Conservation (phyloP, 2,329 filamentous ascomycete species). For the Penicillium polonicum region DNA sequence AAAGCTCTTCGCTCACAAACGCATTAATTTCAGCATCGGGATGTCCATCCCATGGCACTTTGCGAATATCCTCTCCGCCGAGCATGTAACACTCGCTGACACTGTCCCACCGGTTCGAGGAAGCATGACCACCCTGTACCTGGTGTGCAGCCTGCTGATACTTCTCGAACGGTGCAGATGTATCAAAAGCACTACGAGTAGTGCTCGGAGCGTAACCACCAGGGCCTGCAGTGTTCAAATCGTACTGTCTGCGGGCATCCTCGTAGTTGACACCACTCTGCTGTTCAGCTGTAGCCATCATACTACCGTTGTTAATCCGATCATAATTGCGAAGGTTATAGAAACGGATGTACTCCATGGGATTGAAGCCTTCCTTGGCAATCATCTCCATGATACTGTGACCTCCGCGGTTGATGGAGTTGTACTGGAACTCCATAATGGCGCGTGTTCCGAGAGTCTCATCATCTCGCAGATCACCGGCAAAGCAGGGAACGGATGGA, state of each 20-base stretch:
- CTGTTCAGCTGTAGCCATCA: conserved; percentile 40
- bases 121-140: conserved; percentile 47
- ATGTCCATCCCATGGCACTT: conserved; percentile 58
- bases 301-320: conserved; percentile 63
- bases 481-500: conserved; percentile 88
- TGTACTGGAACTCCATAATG: conserved; percentile 99
- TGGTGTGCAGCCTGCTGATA: conserved; percentile 70
- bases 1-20: conserved; percentile 63
- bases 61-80: conserved; percentile 66
- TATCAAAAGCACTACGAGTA: conserved; percentile 38
- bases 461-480: conserved; percentile 81
- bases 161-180: conserved; percentile 55
- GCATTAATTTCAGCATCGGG: conserved; percentile 60
- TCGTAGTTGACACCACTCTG: conserved; percentile 47
- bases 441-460: conserved; percentile 82
- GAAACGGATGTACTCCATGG: conserved; percentile 79
- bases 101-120: conserved; percentile 66
- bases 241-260: conserved; percentile 45
- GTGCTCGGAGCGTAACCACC: conserved; percentile 43
- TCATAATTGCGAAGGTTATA: conserved; percentile 96
- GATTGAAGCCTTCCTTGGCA: conserved; percentile 72
- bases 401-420: conserved; percentile 88
- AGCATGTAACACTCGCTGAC: conserved; percentile 83
- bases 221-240: conserved; percentile 47
- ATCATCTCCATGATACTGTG: conserved; percentile 86